phyloP scores from a whole-genome alignment of 163 green algal genomes.

The Picocystis sp. region DNA sequence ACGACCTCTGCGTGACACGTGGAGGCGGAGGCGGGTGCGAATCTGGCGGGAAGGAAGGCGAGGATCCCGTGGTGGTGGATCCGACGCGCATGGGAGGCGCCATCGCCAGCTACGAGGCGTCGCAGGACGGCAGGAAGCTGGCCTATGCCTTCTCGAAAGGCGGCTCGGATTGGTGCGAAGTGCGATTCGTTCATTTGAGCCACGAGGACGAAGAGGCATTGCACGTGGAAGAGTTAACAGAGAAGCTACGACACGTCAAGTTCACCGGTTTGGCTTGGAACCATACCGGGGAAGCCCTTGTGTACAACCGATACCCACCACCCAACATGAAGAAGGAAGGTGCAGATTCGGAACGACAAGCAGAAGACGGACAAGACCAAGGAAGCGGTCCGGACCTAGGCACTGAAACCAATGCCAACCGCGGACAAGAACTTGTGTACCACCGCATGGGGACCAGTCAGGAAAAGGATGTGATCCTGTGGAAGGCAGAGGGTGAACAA shows the following conservation, averaged over 20 bases:
- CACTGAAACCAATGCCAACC: constrained; percentile 51
- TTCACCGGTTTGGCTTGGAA: constrained; percentile 67
- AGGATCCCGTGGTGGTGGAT: too few species aligned
- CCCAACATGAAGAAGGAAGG: constrained; percentile 1
- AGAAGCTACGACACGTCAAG: constrained; percentile 72
- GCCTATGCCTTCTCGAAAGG: constrained; percentile 32
- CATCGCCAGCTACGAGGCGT: constrained; percentile 33
- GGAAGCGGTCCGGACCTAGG: constrained; percentile 33
- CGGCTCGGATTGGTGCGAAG: constrained; percentile 6
- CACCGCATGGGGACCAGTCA: constrained; percentile 57
- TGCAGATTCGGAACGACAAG: constrained; percentile 16
- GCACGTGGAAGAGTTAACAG: constrained; percentile 24
- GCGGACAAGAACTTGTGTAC: constrained; percentile 66
- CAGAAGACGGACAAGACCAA: constrained; percentile 19
- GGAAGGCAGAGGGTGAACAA: constrained; percentile 20
- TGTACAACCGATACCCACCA: constrained; percentile 54
- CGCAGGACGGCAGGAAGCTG: constrained; percentile 46
- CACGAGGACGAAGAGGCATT: constrained; percentile 18
- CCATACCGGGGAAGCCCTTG: constrained; percentile 61
- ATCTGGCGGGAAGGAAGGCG: too few species aligned
- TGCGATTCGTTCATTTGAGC: neutral
- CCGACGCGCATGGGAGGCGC: too few species aligned
- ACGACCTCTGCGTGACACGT: too few species aligned
- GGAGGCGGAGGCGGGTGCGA: too few species aligned
- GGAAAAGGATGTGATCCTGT: constrained; percentile 18